Percentiles rank a stretch among this genome's conserved stretches.
phyloP scores from a whole-genome alignment of 306 rosid genomes.

The Hippophae gyantsensis region DNA sequence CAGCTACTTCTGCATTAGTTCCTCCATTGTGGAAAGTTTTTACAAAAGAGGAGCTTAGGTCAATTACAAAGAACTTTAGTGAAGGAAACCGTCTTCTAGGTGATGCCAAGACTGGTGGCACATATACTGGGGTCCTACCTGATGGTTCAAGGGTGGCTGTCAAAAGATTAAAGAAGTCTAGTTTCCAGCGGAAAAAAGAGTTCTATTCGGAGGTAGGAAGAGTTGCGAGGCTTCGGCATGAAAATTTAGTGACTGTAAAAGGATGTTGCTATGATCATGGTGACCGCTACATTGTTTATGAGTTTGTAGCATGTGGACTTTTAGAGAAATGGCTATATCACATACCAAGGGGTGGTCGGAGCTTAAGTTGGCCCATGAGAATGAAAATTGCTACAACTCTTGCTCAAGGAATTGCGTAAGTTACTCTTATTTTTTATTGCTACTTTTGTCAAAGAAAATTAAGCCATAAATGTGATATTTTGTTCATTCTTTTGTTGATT shows the following conservation, averaged over 20 bases:
- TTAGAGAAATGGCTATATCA: slow-evolving; percentile 95
- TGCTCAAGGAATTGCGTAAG: slow-evolving; percentile 99
- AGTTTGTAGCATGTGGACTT: slow-evolving; percentile 84
- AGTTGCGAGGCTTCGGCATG: slow-evolving; percentile 90
- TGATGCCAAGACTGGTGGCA: slow-evolving; percentile 91
- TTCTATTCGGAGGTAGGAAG: slow-evolving; percentile 85
- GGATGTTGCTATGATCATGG: slow-evolving; percentile 98
- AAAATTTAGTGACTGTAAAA: slow-evolving; percentile 86
- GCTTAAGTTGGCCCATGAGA: slow-evolving; percentile 91
- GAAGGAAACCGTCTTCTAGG: slow-evolving; percentile 94
- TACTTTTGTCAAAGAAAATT: neutral
- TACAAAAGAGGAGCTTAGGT: slow-evolving; percentile 81
- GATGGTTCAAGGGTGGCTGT: slow-evolving; percentile 94
- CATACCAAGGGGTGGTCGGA: slow-evolving; percentile 94
- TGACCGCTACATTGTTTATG: slow-evolving; percentile 92
- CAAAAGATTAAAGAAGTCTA: slow-evolving; percentile 84
- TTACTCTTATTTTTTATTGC: slow-evolving; percentile 2
- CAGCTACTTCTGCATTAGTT: slow-evolving; percentile 53
- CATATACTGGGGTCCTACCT: slow-evolving; percentile 72
- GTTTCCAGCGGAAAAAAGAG: slow-evolving; percentile 88
- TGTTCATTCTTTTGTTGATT: neutral
- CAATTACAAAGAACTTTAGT: slow-evolving; percentile 87
- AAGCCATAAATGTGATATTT: neutral
- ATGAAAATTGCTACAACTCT: slow-evolving; percentile 85
- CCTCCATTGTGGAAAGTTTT: slow-evolving; percentile 89